Base-by-base conservation (phyloP, 495 filamentous ascomycete genomes). In the Podospora sp. region DNA sequence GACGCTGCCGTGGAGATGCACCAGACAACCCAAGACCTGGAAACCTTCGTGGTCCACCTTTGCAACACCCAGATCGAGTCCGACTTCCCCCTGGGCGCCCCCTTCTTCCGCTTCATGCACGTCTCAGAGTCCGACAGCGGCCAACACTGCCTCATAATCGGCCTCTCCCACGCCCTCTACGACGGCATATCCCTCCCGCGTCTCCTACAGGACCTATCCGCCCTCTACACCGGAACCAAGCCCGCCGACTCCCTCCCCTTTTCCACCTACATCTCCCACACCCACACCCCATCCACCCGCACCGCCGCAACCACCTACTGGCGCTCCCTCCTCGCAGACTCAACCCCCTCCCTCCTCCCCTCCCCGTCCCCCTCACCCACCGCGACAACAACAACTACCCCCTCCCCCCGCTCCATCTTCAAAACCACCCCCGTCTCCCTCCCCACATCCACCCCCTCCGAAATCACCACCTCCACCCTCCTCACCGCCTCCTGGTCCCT, bases 91-190 rank as follows among this genome's bases (percentile, higher is more conserved):
- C 65, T 85, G 12, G 83, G 85, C 53, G 59, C 83, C 4, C 81
- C 86, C 2, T 88, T 87, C 59, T 79, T 90, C 27, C 84, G 87
- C 60, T 87, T 90, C 73, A 80, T 85, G 49, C 79, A 88, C 49
- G 79, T 89, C 62, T 79, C 51, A 6, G 46, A 81, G 65, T 80
- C 80, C 50, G 72, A 74, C 14, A n/a, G 2, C 40, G 81, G 76
- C 18, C 73, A 83, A 40, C 78, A 86, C 70, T 85, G 84, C 22
- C 87, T 92, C 40, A 75, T 86, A 63, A 78, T 92, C 53, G 82
- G 88, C 2, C 81, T 92, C 8, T 91, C 89, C 0, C 90, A 92
- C 73, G 88, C 90, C 0, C 89, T 92, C 60, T 92, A 89, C 68
- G 90, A 92, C 67, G 90, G 88, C 33, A 82, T 91, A 0, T 91